Evolutionary conservation across 2,329 filamentous ascomycete genomes (phyloP), one percentile per base, ranked within the genome.

Genomic region (Aspergillus carbonarius): DNA sequence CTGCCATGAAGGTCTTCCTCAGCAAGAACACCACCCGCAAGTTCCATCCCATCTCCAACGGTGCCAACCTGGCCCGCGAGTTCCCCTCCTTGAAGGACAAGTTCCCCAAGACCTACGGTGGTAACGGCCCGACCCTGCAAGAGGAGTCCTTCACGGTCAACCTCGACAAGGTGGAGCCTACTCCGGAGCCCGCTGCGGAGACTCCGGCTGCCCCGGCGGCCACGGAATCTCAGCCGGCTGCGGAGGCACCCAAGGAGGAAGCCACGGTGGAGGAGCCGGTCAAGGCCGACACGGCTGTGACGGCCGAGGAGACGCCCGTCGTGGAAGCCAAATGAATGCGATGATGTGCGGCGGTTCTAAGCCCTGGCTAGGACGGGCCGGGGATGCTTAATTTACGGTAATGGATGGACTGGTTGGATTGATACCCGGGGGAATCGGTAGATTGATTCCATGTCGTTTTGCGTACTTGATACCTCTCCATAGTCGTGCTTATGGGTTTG

Each of bases 61-160:
- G 93, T 20, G 84, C 79, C 44, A 85, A 85, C 57, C 80, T 97
- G 51, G 86, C 85, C 17, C 79, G 79, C 15, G 84, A 90, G 71
- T 78, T 86, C 59, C 75, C 80, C 49, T 70, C 69, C 2, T 79
- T 95, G 58, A 87, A 85, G 12, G 79, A 83, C 49, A 82, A 84
- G 47, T 78, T 97, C 50, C 92, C 92, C 1, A 82, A 83, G 64
- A 85, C 83, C 61, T 97, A 97, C 71, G 93, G 93, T 57, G 93
- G 93, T 25, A 87, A 87, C 66, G 88, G 85, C 7, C 72, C 73
- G 3, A 74, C 77, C n/a, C 70, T 87, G 59, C 74, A 77, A 53
- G 79, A 76, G 2, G 66, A 58, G 39, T 74, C 69, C 10, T 63
- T 66, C 18, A 70, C 70, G 9, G 69, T 76, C 23, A 63, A 65